These are phyloP conservation scores for Hericium coralloides DNA, from an alignment of 768 basidiomycete genomes.

Conservation along the genomic window DNA sequence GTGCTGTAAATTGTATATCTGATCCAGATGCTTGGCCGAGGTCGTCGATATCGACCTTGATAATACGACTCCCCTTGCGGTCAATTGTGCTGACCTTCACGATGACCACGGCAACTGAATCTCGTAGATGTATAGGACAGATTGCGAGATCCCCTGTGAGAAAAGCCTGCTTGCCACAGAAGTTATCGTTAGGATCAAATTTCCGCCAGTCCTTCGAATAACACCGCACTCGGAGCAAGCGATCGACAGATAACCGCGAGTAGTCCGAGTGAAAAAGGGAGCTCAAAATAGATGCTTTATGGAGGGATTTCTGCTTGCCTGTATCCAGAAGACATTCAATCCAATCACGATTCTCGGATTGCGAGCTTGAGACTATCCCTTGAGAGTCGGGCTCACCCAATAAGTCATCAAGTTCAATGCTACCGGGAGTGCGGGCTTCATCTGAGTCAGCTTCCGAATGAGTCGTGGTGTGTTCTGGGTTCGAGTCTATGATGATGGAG, in stretches of 20 bases:
- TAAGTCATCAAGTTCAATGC: neutral
- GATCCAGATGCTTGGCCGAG: neutral
- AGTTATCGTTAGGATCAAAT: neutral
- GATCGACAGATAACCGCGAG: neutral
- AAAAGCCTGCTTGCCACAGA: neutral
- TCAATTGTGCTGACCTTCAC: neutral
- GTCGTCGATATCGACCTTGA: neutral
- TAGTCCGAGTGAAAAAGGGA: neutral
- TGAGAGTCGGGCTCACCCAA: neutral
- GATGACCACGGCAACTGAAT: neutral
- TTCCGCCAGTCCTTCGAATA: neutral
- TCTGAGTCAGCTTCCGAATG: neutral
- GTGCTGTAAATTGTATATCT: neutral
- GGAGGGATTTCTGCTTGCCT: neutral
- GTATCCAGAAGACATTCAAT: neutral
- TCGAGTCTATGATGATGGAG: neutral
- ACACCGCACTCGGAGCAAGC: neutral
- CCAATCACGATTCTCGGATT: neutral
- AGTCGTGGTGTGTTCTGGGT: neutral
- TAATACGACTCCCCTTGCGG: neutral
- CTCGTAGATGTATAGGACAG: neutral
- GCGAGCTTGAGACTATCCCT: neutral
- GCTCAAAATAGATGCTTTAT: neutral
- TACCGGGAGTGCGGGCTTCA: neutral
- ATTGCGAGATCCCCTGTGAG: neutral